Evolutionary conservation across 352 stramenopile species (phyloP), one percentile per base, ranked within the genome.

Genomic region (Globisporangium abappressorium): DNA sequence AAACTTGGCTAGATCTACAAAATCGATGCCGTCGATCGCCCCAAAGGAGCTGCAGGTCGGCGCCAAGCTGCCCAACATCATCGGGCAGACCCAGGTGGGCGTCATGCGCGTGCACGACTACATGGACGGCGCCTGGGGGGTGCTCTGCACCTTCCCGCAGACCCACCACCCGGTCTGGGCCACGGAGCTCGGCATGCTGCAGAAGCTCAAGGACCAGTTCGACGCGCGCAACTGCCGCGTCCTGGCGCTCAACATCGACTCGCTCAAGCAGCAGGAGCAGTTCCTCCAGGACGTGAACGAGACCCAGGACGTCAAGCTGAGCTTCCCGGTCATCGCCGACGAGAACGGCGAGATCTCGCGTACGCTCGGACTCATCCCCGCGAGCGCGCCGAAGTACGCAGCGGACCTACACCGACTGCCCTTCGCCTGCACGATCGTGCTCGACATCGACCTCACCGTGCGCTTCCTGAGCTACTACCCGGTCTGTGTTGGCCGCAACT

Each of bases 141-240:
- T 91, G 47, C 68, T 94, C 55, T 80, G 77, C 59, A 89, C 82
- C 24, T 93, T 93, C 75, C 85, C 85, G 55, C 79, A 87, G 63
- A 77, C 80, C 12, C 82, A 84, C 63, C 83, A 93, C 70, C 87
- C 87, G 0, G 86, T 92, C 47, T 94, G 87, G 85, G 69, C 85
- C 22, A 90, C 87, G 33, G 87, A 94, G 64, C 75, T 94, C 26
- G 87, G 87, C 28, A 87, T 90, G 62, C 64, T 94, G 60, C 84
- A 92, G 62, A 94, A 93, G 71, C 77, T 94, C 60, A 80, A 88
- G 43, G 80, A 89, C 59, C 79, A 93, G 64, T 92, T 94, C 64
- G 80, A 89, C 15, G 84, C 82, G n/a, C 83, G 87, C 65, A 84
- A 85, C 67, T 89, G 81, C 51, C 80, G 81, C n/a, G 57, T 94